phyloP scores from a whole-genome alignment of 768 basidiomycete genomes.

The Hericium coralloides region DNA sequence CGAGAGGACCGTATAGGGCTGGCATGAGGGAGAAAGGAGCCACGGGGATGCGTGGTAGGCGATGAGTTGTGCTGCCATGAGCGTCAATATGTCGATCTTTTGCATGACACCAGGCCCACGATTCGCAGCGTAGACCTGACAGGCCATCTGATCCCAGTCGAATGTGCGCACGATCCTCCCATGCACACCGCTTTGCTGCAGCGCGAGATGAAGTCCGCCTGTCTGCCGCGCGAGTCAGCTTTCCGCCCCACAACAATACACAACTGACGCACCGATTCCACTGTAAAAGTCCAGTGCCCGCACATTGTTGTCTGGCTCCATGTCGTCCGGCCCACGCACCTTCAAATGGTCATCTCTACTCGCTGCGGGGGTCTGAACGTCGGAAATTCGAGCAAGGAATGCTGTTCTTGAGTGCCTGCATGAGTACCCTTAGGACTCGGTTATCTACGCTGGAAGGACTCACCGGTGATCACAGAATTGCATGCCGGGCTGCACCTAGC shows the following conservation, averaged over 20 bases:
- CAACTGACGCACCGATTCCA: conserved; percentile 52
- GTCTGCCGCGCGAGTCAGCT: background rate
- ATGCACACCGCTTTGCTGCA: conserved; percentile 39
- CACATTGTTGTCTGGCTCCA: background rate
- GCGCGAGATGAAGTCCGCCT: conserved; percentile 71
- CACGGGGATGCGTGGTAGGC: conserved; percentile 50
- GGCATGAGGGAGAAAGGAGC: conserved; percentile 78
- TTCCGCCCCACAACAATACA: too few relatives aligned
- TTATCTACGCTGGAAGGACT: too few relatives aligned
- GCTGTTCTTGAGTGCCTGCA: too few relatives aligned
- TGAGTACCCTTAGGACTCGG: too few relatives aligned
- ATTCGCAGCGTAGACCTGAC: conserved; percentile 60
- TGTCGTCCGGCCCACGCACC: background rate
- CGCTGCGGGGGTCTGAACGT: too few relatives aligned
- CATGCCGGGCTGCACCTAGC: too few relatives aligned
- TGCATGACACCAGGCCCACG: conserved; percentile 36
- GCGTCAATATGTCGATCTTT: conserved; percentile 52
- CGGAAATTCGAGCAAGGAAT: too few relatives aligned
- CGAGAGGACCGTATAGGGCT: conserved; percentile 77
- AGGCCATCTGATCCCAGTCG: conserved; percentile 76
- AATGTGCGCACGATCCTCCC: conserved; percentile 53
- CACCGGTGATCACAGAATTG: too few relatives aligned
- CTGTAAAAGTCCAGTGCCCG: conserved; percentile 59
- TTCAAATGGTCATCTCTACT: too few relatives aligned
- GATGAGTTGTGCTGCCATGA: conserved; percentile 41